phyloP scores from a whole-genome alignment of 495 filamentous ascomycete genomes.

The Cercophora samala region DNA sequence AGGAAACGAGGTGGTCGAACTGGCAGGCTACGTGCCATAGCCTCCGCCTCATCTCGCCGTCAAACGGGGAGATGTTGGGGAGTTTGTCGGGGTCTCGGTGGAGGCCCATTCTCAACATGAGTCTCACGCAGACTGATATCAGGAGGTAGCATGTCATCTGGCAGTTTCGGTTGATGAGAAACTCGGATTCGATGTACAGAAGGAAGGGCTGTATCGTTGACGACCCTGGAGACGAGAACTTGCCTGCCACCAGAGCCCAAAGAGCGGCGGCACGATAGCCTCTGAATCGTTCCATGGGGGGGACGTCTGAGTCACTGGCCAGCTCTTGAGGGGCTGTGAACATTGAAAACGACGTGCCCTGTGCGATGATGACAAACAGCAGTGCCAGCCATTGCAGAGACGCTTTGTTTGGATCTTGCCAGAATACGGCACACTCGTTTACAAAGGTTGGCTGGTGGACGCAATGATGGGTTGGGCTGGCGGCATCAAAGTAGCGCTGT shows the following conservation, averaged over 20 bases:
- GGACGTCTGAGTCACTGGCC: conserved; percentile 27
- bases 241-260: conserved; percentile 43
- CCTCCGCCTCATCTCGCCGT: conserved; percentile 55
- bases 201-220: conserved; percentile 50
- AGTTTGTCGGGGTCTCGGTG: conserved; percentile 52
- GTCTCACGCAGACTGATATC: conserved; percentile 44
- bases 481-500: conserved; percentile 49
- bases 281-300: conserved; percentile 38
- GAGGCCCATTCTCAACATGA: conserved; percentile 55
- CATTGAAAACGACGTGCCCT: conserved; percentile 40
- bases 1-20: conserved; percentile 49
- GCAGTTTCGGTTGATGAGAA: conserved; percentile 41
- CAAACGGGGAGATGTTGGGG: conserved; percentile 50
- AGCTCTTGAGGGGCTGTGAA: conserved; percentile 42
- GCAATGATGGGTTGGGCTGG: conserved; percentile 43
- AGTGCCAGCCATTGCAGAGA: conserved; percentile 46
- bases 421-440: conserved; percentile 50
- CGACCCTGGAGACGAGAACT: conserved; percentile 45
- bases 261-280: conserved; percentile 37
- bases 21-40: conserved; percentile 51
- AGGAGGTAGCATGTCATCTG: conserved; percentile 50
- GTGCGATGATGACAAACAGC: conserved; percentile 42
- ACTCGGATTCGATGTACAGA: conserved; percentile 47
- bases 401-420: conserved; percentile 36
- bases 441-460: conserved; percentile 46